Evolutionary conservation across 2,329 filamentous ascomycete genomes (phyloP), one percentile per base, ranked within the genome.

Genomic region (Raffaelea ambrosiae): DNA sequence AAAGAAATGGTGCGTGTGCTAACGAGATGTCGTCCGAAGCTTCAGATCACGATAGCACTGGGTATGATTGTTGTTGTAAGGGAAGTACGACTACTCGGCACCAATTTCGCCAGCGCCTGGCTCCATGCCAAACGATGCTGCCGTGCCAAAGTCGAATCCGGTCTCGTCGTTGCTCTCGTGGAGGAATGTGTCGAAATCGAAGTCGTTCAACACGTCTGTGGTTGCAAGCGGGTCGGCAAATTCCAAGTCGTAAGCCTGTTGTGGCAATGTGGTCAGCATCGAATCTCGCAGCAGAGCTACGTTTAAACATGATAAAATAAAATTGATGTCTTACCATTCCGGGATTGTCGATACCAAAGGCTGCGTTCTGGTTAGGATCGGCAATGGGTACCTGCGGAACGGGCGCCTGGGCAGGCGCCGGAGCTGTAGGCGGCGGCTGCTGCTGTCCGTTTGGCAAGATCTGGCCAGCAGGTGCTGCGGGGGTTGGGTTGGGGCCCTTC

Each of bases 101-200:
- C 54, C 54, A 13, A 83, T 81, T 59, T 79, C 76, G 48, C 71
- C 67, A 21, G 60, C 57, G 38, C 68, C 68, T 13, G 26, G 13
- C 50, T 81, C 76, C 66, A 82, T 74, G n/a, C 65, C 60, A 58
- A 79, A 79, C 41, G 64, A 61, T 21, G 66, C 64, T 16, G 69
- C 62, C 7, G 35, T 38, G 52, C 66, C 66, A 57, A 83, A 83
- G 62, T 77, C 76, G 53, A 83, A 83, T 4, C 59, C 62, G 39
- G 67, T 66, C 38, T 70, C 72, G 31, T 64, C 68, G 42, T 74
- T 73, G 50, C 74, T 71, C 48, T 76, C 71, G 53, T 84, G 78
- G 8, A 84, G 66, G 67, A 84, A 84, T 2, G 80, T 82, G 61
- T 84, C 81, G 55, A 84, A 78, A 54, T 84, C 81, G 56, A 84